Conservation (phyloP, 208 protist genomes). For the Histomonas meleagridis region DNA sequence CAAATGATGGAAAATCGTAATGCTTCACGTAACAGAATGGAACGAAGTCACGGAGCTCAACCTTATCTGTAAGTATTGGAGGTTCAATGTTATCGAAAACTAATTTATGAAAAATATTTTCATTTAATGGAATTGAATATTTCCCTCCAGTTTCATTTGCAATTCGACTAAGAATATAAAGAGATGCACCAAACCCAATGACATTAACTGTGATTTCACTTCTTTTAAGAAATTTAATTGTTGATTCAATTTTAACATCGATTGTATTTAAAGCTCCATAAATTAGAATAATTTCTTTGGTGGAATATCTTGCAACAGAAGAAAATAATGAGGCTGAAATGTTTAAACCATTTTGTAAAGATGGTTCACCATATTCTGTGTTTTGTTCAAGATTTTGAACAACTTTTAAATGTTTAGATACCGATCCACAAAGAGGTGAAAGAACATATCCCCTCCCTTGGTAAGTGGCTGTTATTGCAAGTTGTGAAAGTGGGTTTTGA, state of each 20-base stretch:
- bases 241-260: background rate
- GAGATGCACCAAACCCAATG: background rate
- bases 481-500: conserved; percentile 29
- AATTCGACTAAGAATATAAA: background rate
- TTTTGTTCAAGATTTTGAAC: background rate
- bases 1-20: background rate
- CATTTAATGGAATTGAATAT: background rate
- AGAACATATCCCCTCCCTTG: background rate
- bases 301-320: background rate
- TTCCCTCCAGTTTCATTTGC: background rate
- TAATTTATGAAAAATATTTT: background rate
- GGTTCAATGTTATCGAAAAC: background rate
- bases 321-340: background rate
- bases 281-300: background rate
- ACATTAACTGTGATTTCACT: background rate
- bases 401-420: background rate
- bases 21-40: background rate
- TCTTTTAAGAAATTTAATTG: background rate
- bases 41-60: background rate
- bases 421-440: background rate
- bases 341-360: background rate
- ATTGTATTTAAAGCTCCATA: background rate
- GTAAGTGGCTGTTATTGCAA: background rate
- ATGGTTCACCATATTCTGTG: background rate
- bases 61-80: background rate